These are phyloP conservation scores for Stagonosporopsis chrysanthemi DNA, from an alignment of 2,329 filamentous ascomycete genomes.

Conservation along the genomic window DNA sequence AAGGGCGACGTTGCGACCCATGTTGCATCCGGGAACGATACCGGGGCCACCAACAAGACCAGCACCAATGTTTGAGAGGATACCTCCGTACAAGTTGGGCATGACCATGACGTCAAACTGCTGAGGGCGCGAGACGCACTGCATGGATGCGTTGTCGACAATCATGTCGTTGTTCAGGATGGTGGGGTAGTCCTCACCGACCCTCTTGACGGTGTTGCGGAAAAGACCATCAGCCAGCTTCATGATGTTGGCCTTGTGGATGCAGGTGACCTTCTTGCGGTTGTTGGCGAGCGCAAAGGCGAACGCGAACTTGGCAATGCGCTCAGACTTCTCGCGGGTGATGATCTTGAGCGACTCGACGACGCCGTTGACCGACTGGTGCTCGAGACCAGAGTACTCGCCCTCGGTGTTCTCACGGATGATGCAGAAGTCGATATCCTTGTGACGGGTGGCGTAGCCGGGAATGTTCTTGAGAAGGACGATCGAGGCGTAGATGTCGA, in stretches of 20 bases:
- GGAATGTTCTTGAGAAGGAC: constrained; percentile 99
- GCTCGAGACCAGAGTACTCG: constrained; percentile 98
- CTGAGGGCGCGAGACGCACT: constrained; percentile 93
- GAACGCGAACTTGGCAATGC: constrained; percentile 98
- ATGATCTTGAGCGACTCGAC: constrained; percentile 99
- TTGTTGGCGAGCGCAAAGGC: constrained; percentile 98
- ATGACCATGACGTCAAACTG: constrained; percentile 99
- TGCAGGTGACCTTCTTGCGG: constrained; percentile 99
- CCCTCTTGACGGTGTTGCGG: constrained; percentile 94
- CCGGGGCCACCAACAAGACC: constrained; percentile 96
- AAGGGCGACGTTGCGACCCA: constrained; percentile 97
- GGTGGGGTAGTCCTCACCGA: constrained; percentile 93
- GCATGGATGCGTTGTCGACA: constrained; percentile 99
- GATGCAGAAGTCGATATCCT: constrained; percentile 97
- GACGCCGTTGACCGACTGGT: constrained; percentile 94
- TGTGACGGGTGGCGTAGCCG: constrained; percentile 96
- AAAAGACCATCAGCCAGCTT: constrained; percentile 99
- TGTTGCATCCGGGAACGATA: constrained; percentile 98
- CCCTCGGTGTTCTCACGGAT: constrained; percentile 99
- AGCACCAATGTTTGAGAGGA: constrained; percentile 97
- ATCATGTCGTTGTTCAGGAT: constrained; percentile 99
- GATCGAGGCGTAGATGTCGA: constrained; percentile 99
- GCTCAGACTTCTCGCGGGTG: constrained; percentile 97
- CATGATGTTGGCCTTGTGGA: constrained; percentile 99
- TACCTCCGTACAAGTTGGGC: constrained; percentile 99